Evolutionary conservation across 495 filamentous ascomycete species (phyloP).

Genomic region (Hapsidospora chrysogenum): DNA sequence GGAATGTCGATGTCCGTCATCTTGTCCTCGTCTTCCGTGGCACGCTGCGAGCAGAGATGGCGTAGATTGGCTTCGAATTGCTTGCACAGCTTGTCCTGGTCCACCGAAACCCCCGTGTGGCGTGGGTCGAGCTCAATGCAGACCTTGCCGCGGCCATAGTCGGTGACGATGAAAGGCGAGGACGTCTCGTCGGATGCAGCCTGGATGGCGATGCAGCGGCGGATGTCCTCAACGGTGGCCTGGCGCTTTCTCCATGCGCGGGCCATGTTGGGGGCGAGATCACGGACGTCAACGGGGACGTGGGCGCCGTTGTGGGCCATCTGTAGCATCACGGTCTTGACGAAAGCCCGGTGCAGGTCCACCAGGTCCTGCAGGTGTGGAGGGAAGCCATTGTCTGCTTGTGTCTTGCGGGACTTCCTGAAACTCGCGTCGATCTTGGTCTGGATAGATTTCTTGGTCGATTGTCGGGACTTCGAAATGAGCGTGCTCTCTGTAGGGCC

Average conservation of each 20-base stretch:
- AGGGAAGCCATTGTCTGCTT: constrained; percentile 22
- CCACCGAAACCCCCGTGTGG: constrained; percentile 21
- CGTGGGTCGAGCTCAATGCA: constrained; percentile 22
- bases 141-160: constrained; percentile 38
- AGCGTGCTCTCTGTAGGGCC: constrained; percentile 1
- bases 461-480: constrained; percentile 1
- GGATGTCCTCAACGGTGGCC: constrained; percentile 41
- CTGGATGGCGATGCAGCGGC: constrained; percentile 36
- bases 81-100: constrained; percentile 37
- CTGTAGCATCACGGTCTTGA: constrained; percentile 39
- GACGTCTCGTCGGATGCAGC: constrained; percentile 7
- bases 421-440: constrained; percentile 5
- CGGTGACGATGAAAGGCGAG: constrained; percentile 32
- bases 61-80: constrained; percentile 34
- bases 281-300: constrained; percentile 40
- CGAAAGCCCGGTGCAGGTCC: constrained; percentile 37
- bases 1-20: constrained; percentile 3
- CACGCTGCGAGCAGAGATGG: constrained; percentile 23
- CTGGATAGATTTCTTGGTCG: constrained; percentile 1
- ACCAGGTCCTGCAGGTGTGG: constrained; percentile 37
- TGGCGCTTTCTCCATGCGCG: constrained; percentile 43
- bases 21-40: constrained; percentile 7
- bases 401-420: constrained; percentile 3
- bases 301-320: constrained; percentile 47
- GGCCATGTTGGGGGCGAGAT: constrained; percentile 34